Conservation (phyloP, 108 stramenopile species). For the Mediolabrus comicus region DNA sequence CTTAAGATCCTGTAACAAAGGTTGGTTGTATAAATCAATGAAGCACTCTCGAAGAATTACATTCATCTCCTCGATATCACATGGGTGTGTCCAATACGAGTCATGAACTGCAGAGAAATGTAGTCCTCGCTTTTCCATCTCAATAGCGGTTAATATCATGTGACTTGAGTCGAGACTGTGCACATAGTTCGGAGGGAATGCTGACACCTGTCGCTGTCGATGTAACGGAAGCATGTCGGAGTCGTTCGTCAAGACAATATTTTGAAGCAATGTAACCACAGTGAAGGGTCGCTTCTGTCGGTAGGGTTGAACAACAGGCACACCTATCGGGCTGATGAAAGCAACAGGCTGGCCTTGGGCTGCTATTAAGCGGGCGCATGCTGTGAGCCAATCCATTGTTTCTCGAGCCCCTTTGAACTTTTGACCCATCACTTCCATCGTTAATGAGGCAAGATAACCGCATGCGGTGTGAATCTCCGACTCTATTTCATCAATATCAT, state of each 20-base stretch:
- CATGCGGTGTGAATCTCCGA: constrained; percentile 79
- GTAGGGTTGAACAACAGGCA: constrained; percentile 98
- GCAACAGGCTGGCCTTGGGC: constrained; percentile 92
- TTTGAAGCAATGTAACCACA: constrained; percentile 93
- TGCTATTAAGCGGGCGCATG: constrained; percentile 85
- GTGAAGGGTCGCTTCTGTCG: constrained; percentile 63
- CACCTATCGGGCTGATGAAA: constrained; percentile 97
- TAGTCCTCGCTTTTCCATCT: constrained; percentile 91
- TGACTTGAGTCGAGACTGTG: constrained; percentile 99
- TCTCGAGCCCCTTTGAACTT: constrained; percentile 91
- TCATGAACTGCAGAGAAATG: constrained; percentile 98
- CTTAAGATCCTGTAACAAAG: constrained; percentile 88
- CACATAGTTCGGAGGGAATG: constrained; percentile 99
- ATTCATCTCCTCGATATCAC: constrained; percentile 97
- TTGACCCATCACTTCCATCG: constrained; percentile 94
- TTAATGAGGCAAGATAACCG: constrained; percentile 88
- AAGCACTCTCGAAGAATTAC: constrained; percentile 85
- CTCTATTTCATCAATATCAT: constrained; percentile 85
- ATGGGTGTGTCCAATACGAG: constrained; percentile 98
- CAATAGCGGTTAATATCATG: constrained; percentile 98
- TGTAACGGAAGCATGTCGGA: constrained; percentile 89
- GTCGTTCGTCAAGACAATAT: constrained; percentile 75
- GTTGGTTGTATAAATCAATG: constrained; percentile 92
- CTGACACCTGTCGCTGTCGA: constrained; percentile 82
- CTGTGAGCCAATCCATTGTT: constrained; percentile 97